A percentile compares a stretch with the other conserved stretches of the same genome.
Evolutionary conservation across 78 protist genomes (phyloP).

Genomic region (Speleostelium caveatum): DNA sequence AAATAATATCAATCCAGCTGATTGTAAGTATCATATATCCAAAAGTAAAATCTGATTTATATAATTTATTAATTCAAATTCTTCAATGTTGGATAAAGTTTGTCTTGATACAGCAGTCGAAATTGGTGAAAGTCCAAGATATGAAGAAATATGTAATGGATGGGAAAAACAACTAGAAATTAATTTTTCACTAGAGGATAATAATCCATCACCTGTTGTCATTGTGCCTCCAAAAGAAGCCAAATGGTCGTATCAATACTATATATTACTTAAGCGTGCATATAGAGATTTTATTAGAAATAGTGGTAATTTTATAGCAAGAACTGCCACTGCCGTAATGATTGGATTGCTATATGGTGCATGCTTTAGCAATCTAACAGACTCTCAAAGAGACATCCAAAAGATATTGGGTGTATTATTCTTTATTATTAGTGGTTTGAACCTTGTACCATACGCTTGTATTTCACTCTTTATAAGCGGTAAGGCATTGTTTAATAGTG

Average conservation of each 20-base stretch:
- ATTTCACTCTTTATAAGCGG: constrained; percentile 8
- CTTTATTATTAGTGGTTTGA: background rate
- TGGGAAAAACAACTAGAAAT: background rate
- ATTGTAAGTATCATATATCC: too few species aligned
- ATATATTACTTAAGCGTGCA: background rate
- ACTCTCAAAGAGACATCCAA: background rate
- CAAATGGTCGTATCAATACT: background rate
- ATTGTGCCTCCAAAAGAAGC: background rate
- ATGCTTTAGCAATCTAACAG: background rate
- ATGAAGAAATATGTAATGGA: background rate
- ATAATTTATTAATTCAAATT: too few species aligned
- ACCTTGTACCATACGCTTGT: constrained; percentile 5
- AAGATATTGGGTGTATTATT: background rate
- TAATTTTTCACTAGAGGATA: too few species aligned
- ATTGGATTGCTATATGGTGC: constrained; percentile 38
- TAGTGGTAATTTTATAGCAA: background rate
- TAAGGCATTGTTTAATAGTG: constrained; percentile 12
- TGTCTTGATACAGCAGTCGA: constrained; percentile 3
- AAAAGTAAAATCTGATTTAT: too few species aligned
- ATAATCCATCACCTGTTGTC: too few species aligned
- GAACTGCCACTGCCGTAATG: background rate
- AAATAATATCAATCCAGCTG: constrained; percentile 52
- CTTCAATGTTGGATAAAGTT: too few species aligned
- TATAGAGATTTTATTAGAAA: constrained; percentile 5
- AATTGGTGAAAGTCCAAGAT: background rate